Percentiles rank a stretch among this genome's conserved stretches.
These are phyloP conservation scores for Coniella vitis DNA, from an alignment of 2,329 filamentous ascomycete species.

Conservation along the genomic window DNA sequence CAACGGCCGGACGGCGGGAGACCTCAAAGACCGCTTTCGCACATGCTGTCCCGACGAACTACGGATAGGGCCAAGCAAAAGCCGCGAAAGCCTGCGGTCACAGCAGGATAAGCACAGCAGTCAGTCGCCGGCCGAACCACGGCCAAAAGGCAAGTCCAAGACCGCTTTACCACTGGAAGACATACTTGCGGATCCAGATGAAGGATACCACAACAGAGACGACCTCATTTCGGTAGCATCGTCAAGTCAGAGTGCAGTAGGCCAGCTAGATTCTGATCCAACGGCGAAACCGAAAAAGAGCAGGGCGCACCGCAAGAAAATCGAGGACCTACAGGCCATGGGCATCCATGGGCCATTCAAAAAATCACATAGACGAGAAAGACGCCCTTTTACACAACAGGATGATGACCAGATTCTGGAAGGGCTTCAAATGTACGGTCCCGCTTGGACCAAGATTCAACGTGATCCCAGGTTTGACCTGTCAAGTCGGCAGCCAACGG, in stretches of 20 bases:
- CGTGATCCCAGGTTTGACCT: slow-evolving; percentile 52
- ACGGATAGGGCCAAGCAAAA: slow-evolving; percentile 31
- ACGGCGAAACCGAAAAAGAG: slow-evolving; percentile 31
- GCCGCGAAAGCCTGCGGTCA: slow-evolving; percentile 11
- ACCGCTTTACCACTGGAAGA: slow-evolving; percentile 48
- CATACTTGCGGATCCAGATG: slow-evolving; percentile 44
- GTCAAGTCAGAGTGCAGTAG: slow-evolving; percentile 9
- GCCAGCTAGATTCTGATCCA: slow-evolving; percentile 25
- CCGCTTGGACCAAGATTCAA: slow-evolving; percentile 60
- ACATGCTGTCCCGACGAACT: slow-evolving; percentile 60
- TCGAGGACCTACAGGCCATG: slow-evolving; percentile 39
- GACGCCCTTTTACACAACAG: slow-evolving; percentile 54
- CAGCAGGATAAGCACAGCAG: slow-evolving; percentile 9
- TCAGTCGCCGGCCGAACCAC: slow-evolving; percentile 3
- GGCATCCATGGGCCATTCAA: slow-evolving; percentile 58
- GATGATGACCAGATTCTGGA: slow-evolving; percentile 57
- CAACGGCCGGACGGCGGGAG: slow-evolving; percentile 53
- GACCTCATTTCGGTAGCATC: slow-evolving; percentile 4
- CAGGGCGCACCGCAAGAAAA: slow-evolving; percentile 35
- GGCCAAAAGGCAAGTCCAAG: slow-evolving; percentile 32
- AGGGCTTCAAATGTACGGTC: slow-evolving; percentile 53
- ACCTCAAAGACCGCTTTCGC: slow-evolving; percentile 59
- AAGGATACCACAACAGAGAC: slow-evolving; percentile 18
- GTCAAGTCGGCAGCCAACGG: slow-evolving; percentile 53
- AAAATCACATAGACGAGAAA: slow-evolving; percentile 52